phyloP scores from a whole-genome alignment of 495 filamentous ascomycete genomes.

The Aspergillus diversus region DNA sequence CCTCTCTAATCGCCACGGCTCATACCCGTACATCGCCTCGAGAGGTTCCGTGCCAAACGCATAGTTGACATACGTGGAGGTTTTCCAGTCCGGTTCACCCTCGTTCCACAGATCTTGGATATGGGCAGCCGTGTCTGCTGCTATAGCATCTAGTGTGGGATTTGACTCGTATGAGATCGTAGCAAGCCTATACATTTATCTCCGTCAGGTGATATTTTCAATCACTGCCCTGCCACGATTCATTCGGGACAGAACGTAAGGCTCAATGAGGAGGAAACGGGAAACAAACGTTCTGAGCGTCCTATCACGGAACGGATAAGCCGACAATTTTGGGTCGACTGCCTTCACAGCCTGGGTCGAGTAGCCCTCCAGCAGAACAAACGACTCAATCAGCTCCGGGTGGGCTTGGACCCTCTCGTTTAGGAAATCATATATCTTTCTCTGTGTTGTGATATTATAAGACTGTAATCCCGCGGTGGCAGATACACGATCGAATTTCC shows the following conservation, averaged over 20 bases:
- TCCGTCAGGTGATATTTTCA: no score
- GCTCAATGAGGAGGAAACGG: no score
- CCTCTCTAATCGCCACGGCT: conserved; percentile 16
- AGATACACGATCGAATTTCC: neutral
- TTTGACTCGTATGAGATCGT: no score
- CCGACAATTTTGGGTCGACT: neutral
- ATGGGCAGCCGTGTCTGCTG: neutral
- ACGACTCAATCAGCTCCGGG: neutral
- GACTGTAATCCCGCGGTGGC: neutral
- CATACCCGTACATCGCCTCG: conserved; percentile 14
- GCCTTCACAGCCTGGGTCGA: neutral
- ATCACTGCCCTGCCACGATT: no score
- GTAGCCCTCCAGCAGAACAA: conserved; percentile 12
- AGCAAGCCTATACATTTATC: no score
- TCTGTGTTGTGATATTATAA: conserved; percentile 15
- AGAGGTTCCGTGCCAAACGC: conserved; percentile 11
- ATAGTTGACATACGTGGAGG: conserved; percentile 18
- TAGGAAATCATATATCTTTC: conserved; percentile 10
- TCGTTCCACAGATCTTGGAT: conserved; percentile 10
- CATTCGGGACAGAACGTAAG: no score
- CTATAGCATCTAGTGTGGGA: no score
- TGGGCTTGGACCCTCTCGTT: neutral
- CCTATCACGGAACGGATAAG: conserved; percentile 1
- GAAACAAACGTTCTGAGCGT: no score
- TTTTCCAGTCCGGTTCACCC: conserved; percentile 7